A percentile compares a stretch with the other conserved stretches of the same genome.
Evolutionary conservation across 805 yeast genomes (phyloP).

Genomic region (Wickerhamomyces canadensis): DNA sequence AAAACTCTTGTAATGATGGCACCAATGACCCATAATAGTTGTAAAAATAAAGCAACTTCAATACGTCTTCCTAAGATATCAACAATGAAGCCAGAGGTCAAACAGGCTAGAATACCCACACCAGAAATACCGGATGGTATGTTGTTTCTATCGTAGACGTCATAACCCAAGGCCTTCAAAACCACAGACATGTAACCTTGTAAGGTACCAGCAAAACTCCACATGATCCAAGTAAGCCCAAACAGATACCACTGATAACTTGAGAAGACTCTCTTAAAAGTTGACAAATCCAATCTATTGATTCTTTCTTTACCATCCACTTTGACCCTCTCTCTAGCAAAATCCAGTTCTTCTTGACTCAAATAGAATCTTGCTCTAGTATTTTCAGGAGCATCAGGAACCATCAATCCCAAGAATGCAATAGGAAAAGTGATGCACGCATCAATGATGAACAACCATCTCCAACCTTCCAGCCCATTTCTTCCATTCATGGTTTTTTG

Average conservation of each 20-base stretch:
- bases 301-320: constrained; percentile 14
- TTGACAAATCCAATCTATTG: constrained; percentile 8
- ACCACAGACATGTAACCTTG: constrained; percentile 13
- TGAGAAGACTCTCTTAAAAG: constrained; percentile 15
- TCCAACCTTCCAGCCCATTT: constrained; percentile 28
- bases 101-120: constrained; percentile 14
- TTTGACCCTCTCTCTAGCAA: constrained; percentile 8
- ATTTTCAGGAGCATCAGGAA: constrained; percentile 38
- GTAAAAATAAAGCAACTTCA: constrained; percentile 8
- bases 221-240: constrained; percentile 11
- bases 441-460: constrained; percentile 40
- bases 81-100: constrained; percentile 14
- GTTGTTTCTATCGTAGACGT: constrained; percentile 20
- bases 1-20: constrained; percentile 10
- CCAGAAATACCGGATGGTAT: constrained; percentile 16
- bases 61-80: constrained; percentile 16
- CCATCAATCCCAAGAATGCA: constrained; percentile 41
- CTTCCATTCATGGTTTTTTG: constrained; percentile 30
- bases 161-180: constrained; percentile 17
- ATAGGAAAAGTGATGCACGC: constrained; percentile 43
- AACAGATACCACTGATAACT: constrained; percentile 20
- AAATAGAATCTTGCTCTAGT: constrained; percentile 13
- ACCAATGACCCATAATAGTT: constrained; percentile 13
- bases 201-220: constrained; percentile 10
- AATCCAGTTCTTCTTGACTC: constrained; percentile 11